Base-by-base conservation (phyloP, 2,329 filamentous ascomycete species). In the Samsoniella hepiali region DNA sequence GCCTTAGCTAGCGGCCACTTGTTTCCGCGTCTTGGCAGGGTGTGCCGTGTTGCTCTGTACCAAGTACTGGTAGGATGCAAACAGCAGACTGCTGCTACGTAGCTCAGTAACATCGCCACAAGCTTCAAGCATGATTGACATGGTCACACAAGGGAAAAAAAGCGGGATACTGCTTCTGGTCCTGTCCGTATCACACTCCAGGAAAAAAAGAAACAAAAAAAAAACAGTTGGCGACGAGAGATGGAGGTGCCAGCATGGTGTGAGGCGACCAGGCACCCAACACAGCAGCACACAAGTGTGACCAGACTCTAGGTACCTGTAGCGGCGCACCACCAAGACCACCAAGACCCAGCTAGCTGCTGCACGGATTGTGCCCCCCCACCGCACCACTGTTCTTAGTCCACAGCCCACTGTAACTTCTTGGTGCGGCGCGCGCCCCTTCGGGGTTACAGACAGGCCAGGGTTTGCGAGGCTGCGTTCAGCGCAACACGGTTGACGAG, bases 361-460 rank as follows among this genome's bases (percentile, higher is more conserved):
- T 22, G 17, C 45, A 29, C 45, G 45, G 17, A 36, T 53, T 53
- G 54, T 15, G 22, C 6, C 11, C 27, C 27, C 36, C 54, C 54
- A 42, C 53, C 27, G 10, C 38, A 56, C 54, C 53, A 55, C 53
- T 42, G 38, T 54, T 40, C 38, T 15, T 55, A 40, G 32, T n/a
- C 22, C 38, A 5, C 3, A 15, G 9, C 29, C 54, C 54, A 56
- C 54, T 44, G 38, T 32, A 56, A 36, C 40, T 56, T 51, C 22
- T 22, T 22, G 22, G 22, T 22, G 22, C 22, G 42, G 54, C 27
- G 54, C 38, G 27, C 54, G 13, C 40, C 54, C 50, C 31, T 56
- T n/a, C 54, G 32, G 27, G 38, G 54, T 56, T 44, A 56, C 54
- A 56, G 54, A 27, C 38, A 38, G 54, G 44, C 22, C 54, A 56